Percentiles rank a stretch among this genome's conserved stretches.
Evolutionary conservation across 2,329 filamentous ascomycete species (phyloP).

Genomic region (Colletotrichum limetticola): DNA sequence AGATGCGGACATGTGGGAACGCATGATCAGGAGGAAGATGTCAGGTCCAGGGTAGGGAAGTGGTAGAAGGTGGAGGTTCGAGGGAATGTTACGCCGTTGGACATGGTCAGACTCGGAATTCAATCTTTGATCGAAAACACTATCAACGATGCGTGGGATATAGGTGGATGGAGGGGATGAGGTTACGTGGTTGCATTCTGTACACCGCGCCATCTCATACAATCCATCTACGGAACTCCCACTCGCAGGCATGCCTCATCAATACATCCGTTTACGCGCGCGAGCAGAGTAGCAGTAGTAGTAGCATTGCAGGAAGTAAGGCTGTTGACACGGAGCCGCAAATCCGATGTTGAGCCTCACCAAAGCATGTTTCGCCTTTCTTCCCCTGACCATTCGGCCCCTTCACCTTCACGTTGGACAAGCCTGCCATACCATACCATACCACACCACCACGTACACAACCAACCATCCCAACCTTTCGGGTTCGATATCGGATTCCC

Average conservation of each 20-base stretch:
- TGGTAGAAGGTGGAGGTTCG: background rate
- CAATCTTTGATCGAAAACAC: background rate
- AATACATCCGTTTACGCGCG: background rate
- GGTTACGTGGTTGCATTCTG: background rate
- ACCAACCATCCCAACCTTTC: conserved; percentile 20
- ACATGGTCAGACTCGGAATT: background rate
- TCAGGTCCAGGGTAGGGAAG: background rate
- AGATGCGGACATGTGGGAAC: background rate
- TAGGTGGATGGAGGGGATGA: background rate
- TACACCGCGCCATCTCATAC: background rate
- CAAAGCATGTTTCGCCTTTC: background rate
- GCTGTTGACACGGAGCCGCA: background rate
- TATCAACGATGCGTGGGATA: background rate
- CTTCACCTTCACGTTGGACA: background rate
- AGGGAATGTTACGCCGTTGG: background rate
- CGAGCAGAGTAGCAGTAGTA: background rate
- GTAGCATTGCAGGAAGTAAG: background rate
- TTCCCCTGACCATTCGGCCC: background rate
- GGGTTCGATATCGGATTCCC: conserved; percentile 23
- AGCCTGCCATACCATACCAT: background rate
- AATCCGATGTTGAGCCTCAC: background rate
- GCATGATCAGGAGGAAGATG: background rate
- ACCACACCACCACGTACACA: background rate
- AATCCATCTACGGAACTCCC: background rate
- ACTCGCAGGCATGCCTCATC: background rate